Evolutionary conservation across 371 early-diverging fungal genomes (phyloP).

Genomic region (Haplosporangium sp.): DNA sequence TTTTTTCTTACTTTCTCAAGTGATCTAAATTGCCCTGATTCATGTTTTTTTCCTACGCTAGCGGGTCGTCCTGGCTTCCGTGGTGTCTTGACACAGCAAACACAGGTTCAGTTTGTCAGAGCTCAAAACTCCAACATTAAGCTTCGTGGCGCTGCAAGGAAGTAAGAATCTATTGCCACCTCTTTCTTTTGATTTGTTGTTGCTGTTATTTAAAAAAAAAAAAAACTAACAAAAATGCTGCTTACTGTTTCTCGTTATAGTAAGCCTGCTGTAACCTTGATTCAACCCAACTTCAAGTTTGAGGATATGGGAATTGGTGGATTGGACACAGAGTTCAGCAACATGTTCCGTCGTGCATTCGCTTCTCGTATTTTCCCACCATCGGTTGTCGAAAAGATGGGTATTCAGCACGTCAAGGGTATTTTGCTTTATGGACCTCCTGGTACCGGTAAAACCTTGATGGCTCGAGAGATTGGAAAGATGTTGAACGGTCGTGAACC

Average conservation of each 20-base stretch:
- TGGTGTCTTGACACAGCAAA: constrained; percentile 84
- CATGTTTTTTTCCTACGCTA: background rate
- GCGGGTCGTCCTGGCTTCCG: constrained; percentile 39
- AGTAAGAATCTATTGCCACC: constrained; percentile 55
- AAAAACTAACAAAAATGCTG: background rate
- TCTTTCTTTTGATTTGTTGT: too few species aligned
- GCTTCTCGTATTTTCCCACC: constrained; percentile 99
- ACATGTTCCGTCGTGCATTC: constrained; percentile 99
- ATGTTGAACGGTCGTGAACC: constrained; percentile 98
- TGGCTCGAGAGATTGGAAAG: constrained; percentile 99
- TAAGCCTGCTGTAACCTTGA: constrained; percentile 73
- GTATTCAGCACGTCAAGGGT: constrained; percentile 98
- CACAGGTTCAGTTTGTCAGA: constrained; percentile 77
- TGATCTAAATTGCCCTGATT: background rate
- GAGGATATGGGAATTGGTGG: constrained; percentile 99
- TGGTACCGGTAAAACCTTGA: constrained; percentile 99
- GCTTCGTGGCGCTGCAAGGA: constrained; percentile 74
- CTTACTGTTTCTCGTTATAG: constrained; percentile 32
- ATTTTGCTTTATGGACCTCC: constrained; percentile 94
- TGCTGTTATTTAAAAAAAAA: background rate
- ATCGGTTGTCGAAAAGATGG: constrained; percentile 94
- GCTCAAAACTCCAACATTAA: constrained; percentile 79
- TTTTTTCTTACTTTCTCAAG: too few species aligned
- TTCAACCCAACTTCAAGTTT: constrained; percentile 97
- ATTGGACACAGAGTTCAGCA: constrained; percentile 96